Base-by-base conservation (phyloP, 2,329 filamentous ascomycete species). In the Claviceps digitariae region DNA sequence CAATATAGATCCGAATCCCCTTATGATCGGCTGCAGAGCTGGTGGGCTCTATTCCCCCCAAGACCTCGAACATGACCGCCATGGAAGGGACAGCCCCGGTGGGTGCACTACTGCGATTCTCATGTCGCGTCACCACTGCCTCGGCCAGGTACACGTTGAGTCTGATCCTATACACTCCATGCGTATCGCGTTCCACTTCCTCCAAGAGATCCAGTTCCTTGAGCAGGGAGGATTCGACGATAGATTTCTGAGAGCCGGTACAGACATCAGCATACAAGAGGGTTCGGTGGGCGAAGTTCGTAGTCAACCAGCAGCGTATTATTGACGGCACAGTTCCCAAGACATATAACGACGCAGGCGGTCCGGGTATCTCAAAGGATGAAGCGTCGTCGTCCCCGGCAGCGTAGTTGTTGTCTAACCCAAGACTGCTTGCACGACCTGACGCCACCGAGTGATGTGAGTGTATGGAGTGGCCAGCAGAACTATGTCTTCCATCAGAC, bases 401-500 rank as follows among this genome's bases (percentile, higher is more conserved):
- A 62, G 67, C 67, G 57, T 86, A 82, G 65, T 82, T 79, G 43
- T 82, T 84, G 61, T 95, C 89, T 21, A 94, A 75, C 2, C 89
- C 90, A 56, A 97, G 75, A 68, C 90, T 96, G 67, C 90, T 96
- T 51, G 87, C 89, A 47, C 90, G 82, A 29, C 86, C 87, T 45
- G 86, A 89, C 15, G 82, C 81, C 54, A 82, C 80, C 9, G 89
- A 95, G 66, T 81, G 77, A 45, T 79, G 72, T 6, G 74, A 77
- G 57, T 86, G 82, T 20, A 84, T 79, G 8, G 84, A 93, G 60
- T 91, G 86, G 4, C 89, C 89, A n/a, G 89, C 83, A 9, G 90
- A 97, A 67, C 91, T 97, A 64, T 95, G 89, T 57, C 91, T 80
- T 38, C 93, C 93, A 65, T 98, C 91, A 0, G 93, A 97, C 65